These are phyloP conservation scores for Hygrophoropsis aurantiaca DNA, from an alignment of 768 basidiomycete species.

Conservation along the genomic window DNA sequence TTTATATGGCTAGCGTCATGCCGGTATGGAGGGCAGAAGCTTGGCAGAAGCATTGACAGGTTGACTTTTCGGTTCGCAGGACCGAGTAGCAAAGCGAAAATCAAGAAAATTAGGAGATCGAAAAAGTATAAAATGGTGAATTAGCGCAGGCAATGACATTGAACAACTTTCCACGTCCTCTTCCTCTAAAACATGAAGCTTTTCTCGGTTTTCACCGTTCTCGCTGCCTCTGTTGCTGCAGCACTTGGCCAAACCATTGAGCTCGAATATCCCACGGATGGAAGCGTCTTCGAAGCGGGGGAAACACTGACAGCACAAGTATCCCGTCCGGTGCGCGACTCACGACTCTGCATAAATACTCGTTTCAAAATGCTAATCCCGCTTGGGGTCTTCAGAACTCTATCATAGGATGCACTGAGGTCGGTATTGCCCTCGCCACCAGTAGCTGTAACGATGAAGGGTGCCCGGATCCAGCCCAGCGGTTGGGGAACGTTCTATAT, in stretches of 20 bases:
- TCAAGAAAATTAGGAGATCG: no score
- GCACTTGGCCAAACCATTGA: conserved; percentile 27
- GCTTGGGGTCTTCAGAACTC: no score
- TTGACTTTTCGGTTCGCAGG: no score
- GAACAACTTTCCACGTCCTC: no score
- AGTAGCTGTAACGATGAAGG: conserved; percentile 14
- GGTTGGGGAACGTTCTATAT: conserved; percentile 26
- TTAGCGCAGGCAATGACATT: no score
- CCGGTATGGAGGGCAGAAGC: no score
- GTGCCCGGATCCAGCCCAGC: conserved; percentile 18
- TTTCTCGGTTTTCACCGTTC: conserved; percentile 4
- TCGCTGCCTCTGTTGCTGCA: conserved; percentile 6
- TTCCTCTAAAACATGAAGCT: conserved; percentile 26
- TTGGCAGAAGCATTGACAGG: no score
- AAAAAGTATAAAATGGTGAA: no score
- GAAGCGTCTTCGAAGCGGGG: conserved; percentile 15
- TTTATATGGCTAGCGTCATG: no score
- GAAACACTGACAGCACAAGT: conserved; percentile 18
- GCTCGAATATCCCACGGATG: conserved; percentile 20
- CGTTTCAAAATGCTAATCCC: no score
- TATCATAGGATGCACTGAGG: conserved; percentile 16
- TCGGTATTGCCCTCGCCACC: conserved; percentile 31
- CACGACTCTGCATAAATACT: no score
- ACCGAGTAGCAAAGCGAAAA: no score
- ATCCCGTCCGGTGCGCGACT: conserved; percentile 22